phyloP scores from a whole-genome alignment of 371 early-diverging fungal genomes.

The Mucor mucedo region DNA sequence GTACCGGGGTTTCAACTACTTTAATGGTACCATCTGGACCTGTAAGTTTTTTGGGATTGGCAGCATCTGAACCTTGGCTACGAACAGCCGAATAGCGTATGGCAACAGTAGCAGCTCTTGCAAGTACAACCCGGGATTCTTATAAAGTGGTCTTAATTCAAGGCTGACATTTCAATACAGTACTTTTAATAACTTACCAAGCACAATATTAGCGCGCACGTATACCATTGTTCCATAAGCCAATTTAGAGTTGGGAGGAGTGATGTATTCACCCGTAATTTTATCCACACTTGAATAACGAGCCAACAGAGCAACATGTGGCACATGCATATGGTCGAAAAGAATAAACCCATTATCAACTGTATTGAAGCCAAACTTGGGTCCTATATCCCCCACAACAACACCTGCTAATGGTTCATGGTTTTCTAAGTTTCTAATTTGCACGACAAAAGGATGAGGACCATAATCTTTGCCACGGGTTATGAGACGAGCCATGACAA shows the following conservation, averaged over 20 bases:
- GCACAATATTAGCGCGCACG: conserved; percentile 69
- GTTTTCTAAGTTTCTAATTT: conserved; percentile 67
- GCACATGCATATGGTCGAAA: conserved; percentile 74
- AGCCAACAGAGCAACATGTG: conserved; percentile 75
- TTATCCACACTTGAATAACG: conserved; percentile 70
- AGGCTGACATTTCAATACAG: background rate
- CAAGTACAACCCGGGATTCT: conserved; percentile 64
- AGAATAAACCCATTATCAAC: conserved; percentile 88
- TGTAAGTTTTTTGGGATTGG: conserved; percentile 49
- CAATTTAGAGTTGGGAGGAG: conserved; percentile 79
- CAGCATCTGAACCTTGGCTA: conserved; percentile 78
- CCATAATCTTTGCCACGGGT: conserved; percentile 74
- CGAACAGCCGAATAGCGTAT: conserved; percentile 81
- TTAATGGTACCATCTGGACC: conserved; percentile 26
- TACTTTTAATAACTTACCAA: conserved; percentile 34
- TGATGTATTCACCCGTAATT: conserved; percentile 71
- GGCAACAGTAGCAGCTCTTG: conserved; percentile 83
- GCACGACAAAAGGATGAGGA: conserved; percentile 79
- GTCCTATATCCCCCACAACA: conserved; percentile 81
- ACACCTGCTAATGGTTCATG: conserved; percentile 73
- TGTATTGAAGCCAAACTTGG: conserved; percentile 79
- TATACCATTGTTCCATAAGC: conserved; percentile 85
- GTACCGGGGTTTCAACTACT: conserved; percentile 72
- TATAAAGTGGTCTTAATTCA: background rate
- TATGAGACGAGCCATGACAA: conserved; percentile 80